phyloP scores from a whole-genome alignment of 2,329 filamentous ascomycete species.

The Colletotrichum abscissum region DNA sequence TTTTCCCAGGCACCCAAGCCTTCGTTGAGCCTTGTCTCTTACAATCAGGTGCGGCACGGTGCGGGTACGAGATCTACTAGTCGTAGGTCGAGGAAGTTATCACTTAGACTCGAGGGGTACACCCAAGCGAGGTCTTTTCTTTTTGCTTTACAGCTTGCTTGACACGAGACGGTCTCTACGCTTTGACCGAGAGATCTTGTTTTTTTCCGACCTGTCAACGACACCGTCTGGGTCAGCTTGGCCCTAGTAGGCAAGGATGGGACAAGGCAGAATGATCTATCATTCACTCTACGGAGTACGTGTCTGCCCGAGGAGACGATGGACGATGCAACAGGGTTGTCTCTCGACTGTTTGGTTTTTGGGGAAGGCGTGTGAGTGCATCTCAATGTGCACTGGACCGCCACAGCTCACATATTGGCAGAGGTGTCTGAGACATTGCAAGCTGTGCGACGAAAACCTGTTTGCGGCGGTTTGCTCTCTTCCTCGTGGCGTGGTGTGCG shows the following conservation, averaged over 20 bases:
- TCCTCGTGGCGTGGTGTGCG: conserved; percentile 28
- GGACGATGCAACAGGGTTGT: background rate
- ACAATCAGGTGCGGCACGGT: background rate
- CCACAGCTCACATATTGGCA: conserved; percentile 7
- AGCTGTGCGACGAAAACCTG: conserved; percentile 27
- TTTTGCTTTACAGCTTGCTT: background rate
- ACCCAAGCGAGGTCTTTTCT: background rate
- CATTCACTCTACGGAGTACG: background rate
- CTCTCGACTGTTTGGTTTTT: background rate
- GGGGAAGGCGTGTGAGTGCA: conserved; percentile 8
- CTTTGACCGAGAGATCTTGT: background rate
- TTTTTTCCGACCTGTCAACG: conserved; percentile 16
- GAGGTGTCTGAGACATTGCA: conserved; percentile 21
- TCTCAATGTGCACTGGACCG: conserved; percentile 16
- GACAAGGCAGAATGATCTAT: conserved; percentile 8
- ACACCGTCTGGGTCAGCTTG: background rate
- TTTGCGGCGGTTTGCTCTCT: conserved; percentile 10
- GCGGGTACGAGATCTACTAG: conserved; percentile 26
- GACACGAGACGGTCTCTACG: background rate
- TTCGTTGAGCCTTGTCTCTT: background rate
- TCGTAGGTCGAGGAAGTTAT: background rate
- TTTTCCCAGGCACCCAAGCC: background rate
- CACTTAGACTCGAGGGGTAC: background rate
- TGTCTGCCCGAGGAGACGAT: background rate
- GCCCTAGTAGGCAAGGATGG: conserved; percentile 4